Conservation (phyloP, 2,329 filamentous ascomycete species). For the Trichophyton schoenleinii region DNA sequence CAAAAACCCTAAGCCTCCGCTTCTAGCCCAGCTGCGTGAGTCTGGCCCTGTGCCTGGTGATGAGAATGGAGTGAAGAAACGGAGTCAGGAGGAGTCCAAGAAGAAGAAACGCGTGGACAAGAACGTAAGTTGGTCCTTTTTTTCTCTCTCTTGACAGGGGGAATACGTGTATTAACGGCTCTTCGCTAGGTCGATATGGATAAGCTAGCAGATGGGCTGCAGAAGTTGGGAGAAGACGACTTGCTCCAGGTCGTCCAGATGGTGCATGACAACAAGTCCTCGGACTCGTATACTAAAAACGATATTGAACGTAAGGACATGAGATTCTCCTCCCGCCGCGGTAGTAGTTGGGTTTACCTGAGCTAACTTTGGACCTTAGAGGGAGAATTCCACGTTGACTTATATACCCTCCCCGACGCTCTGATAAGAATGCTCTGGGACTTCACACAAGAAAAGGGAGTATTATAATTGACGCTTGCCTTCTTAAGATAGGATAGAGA, state of each 20-base stretch:
- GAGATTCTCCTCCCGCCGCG: no score
- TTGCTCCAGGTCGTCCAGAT: constrained; percentile 90
- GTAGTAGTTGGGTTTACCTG: constrained; percentile 15
- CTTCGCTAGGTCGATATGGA: constrained; percentile 63
- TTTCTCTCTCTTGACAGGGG: background rate
- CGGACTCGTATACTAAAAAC: constrained; percentile 92
- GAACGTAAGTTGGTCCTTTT: constrained; percentile 32
- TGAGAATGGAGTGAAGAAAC: constrained; percentile 50
- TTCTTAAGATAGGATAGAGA: background rate
- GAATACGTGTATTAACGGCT: background rate
- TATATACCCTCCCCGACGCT: constrained; percentile 87
- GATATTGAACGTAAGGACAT: constrained; percentile 70
- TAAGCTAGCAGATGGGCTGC: constrained; percentile 83
- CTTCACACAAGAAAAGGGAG: constrained; percentile 46
- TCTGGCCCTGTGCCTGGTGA: constrained; percentile 75
- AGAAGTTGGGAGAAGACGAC: constrained; percentile 85
- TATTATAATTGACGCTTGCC: constrained; percentile 18
- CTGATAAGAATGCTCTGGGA: constrained; percentile 95
- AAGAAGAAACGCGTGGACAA: constrained; percentile 62
- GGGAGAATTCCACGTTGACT: constrained; percentile 94
- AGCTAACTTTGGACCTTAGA: constrained; percentile 40
- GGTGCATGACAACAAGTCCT: constrained; percentile 92
- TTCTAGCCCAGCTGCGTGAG: constrained; percentile 66
- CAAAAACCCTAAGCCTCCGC: constrained; percentile 82
- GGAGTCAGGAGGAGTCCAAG: constrained; percentile 53